Percentiles rank a stretch among this genome's conserved stretches.
Conservation (phyloP, 2,329 filamentous ascomycete genomes). For the Orbilia oligospora region DNA sequence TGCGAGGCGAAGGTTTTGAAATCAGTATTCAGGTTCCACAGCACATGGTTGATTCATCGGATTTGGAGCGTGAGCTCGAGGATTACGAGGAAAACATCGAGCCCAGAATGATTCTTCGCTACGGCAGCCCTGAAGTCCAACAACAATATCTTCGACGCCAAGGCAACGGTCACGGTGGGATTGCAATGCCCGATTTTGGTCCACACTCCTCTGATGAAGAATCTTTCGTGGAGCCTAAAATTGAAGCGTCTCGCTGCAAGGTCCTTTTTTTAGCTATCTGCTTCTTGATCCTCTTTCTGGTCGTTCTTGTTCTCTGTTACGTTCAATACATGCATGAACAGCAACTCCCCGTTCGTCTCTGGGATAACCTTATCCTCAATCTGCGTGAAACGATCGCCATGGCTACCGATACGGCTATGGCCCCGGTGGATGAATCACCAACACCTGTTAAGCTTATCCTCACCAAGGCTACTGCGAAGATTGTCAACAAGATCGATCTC, state of each 20-base stretch:
- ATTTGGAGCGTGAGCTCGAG: slow-evolving; percentile 36
- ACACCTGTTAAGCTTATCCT: neutral
- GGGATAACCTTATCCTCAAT: slow-evolving; percentile 30
- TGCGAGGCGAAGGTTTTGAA: slow-evolving; percentile 11
- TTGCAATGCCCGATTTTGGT: neutral
- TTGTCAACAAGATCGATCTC: neutral
- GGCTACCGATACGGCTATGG: neutral
- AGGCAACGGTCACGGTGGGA: neutral
- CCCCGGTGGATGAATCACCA: neutral
- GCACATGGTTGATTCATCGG: slow-evolving; percentile 36
- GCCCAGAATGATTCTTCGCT: slow-evolving; percentile 6
- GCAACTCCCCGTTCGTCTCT: slow-evolving; percentile 7
- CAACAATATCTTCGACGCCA: neutral
- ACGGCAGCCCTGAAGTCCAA: slow-evolving; percentile 6
- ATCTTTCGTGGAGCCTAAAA: neutral
- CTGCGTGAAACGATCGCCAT: slow-evolving; percentile 7
- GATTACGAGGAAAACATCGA: slow-evolving; percentile 20
- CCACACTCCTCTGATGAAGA: neutral
- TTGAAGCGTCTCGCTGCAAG: neutral
- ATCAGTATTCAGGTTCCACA: neutral
- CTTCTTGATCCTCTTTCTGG: neutral
- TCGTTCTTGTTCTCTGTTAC: neutral
- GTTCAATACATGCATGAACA: slow-evolving; percentile 31
- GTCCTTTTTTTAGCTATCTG: neutral
- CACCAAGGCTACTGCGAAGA: slow-evolving; percentile 17